Evolutionary conservation across 1,284 basidiomycete genomes (phyloP).

Genomic region (Coniophora puteana): DNA sequence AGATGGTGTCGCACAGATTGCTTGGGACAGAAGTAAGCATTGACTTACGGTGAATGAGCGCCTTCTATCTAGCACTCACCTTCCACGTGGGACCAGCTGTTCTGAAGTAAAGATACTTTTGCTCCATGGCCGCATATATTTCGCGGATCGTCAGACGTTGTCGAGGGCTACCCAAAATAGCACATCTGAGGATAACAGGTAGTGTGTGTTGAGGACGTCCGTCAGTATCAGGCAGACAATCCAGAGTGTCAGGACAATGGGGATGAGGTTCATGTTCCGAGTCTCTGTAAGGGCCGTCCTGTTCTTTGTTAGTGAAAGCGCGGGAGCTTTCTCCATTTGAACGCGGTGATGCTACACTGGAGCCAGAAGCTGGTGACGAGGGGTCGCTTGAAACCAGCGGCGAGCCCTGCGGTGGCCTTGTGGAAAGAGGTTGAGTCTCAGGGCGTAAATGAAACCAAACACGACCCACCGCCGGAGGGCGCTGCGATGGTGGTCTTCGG

Average conservation of each 20-base stretch:
- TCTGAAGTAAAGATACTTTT: slow-evolving; percentile 75
- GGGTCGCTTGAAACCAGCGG: slow-evolving; percentile 16
- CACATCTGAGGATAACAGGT: slow-evolving; percentile 76
- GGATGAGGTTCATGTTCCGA: slow-evolving; percentile 58
- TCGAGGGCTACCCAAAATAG: slow-evolving; percentile 70
- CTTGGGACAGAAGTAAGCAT: slow-evolving; percentile 33
- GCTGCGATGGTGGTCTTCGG: slow-evolving; percentile 35
- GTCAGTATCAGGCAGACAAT: slow-evolving; percentile 72
- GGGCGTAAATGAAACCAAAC: no score
- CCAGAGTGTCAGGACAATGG: slow-evolving; percentile 70
- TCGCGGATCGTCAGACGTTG: slow-evolving; percentile 77
- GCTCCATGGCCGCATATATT: slow-evolving; percentile 80
- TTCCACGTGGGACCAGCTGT: slow-evolving; percentile 79
- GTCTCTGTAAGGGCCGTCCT: no score
- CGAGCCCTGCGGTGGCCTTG: no score
- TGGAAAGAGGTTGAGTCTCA: slow-evolving; percentile 12
- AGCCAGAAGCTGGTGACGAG: slow-evolving; percentile 21
- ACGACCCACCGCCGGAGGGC: no score
- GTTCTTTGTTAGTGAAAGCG: no score
- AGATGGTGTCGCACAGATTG: slow-evolving; percentile 83
- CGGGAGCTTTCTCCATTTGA: no score
- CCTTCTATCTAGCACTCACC: slow-evolving; percentile 33
- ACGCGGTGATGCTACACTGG: no score
- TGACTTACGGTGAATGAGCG: not conserved
- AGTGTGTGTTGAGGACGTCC: slow-evolving; percentile 76